Evolutionary conservation across 108 stramenopile genomes (phyloP).

Genomic region (Seminavis robusta): DNA sequence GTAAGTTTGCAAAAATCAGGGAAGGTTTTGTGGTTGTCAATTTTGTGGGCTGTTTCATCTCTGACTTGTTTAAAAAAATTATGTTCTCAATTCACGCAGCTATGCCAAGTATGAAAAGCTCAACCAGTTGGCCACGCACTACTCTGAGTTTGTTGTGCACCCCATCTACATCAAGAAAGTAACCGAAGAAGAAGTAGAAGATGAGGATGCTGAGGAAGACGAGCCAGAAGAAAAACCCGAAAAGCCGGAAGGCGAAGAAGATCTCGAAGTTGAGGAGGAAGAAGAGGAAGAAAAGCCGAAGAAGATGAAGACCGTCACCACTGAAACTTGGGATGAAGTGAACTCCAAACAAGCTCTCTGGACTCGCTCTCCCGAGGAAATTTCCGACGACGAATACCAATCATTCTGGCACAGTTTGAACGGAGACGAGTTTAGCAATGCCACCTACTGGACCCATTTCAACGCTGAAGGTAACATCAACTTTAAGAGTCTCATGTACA

Average conservation of each 20-base stretch:
- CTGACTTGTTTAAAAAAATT: slow-evolving; percentile 8
- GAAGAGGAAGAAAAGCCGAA: slow-evolving; percentile 67
- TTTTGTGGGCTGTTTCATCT: slow-evolving; percentile 4
- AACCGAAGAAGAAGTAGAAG: slow-evolving; percentile 70
- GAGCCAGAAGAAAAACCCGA: slow-evolving; percentile 44
- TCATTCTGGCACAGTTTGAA: slow-evolving; percentile 81
- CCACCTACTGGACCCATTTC: slow-evolving; percentile 95
- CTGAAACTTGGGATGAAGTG: slow-evolving; percentile 87
- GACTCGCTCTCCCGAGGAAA: slow-evolving; percentile 94
- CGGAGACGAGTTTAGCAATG: slow-evolving; percentile 57
- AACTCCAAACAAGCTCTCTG: slow-evolving; percentile 97
- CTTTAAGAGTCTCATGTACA: slow-evolving; percentile 97
- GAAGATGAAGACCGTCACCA: slow-evolving; percentile 83
- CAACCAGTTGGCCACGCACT: slow-evolving; percentile 85
- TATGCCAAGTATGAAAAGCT: slow-evolving; percentile 79
- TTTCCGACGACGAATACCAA: slow-evolving; percentile 98
- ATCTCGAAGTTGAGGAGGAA: slow-evolving; percentile 47
- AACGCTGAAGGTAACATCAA: slow-evolving; percentile 99
- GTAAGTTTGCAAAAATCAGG: too few relatives aligned
- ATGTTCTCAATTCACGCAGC: background rate
- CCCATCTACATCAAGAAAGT: slow-evolving; percentile 91
- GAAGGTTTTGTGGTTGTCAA: too few relatives aligned
- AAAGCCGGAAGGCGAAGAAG: slow-evolving; percentile 54
- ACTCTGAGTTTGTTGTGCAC: slow-evolving; percentile 99
- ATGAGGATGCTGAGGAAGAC: slow-evolving; percentile 74